Evolutionary conservation across 257 asterid species (phyloP).

Genomic region (Lithospermum erythrorhizon): DNA sequence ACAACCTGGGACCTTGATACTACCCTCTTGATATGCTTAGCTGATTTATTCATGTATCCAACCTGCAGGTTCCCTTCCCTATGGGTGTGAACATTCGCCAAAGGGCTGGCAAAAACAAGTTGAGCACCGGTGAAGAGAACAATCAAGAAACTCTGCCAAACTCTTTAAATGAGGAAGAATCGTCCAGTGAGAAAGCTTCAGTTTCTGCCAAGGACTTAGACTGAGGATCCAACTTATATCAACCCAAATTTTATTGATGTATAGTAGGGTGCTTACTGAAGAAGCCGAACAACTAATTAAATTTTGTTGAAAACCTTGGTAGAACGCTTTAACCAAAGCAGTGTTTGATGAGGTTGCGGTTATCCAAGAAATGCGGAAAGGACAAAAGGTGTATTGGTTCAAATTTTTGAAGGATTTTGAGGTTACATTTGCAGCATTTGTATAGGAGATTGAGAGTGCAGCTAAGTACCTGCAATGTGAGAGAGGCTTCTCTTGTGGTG

Average conservation of each 20-base stretch:
- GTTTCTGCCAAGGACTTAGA: constrained; percentile 62
- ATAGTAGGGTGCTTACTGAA: constrained; percentile 37
- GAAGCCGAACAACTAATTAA: constrained; percentile 4
- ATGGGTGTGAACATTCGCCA: constrained; percentile 84
- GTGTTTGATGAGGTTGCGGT: background rate
- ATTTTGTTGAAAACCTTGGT: background rate
- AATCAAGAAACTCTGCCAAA: constrained; percentile 37
- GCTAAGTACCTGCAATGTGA: too few species aligned
- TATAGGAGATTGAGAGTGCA: too few species aligned
- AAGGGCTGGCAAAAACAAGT: constrained; percentile 52
- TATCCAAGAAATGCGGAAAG: background rate
- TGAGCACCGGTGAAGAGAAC: constrained; percentile 55
- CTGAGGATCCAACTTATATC: constrained; percentile 31
- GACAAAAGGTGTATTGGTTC: background rate
- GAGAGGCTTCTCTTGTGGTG: background rate
- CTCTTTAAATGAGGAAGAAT: constrained; percentile 40
- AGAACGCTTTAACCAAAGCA: background rate
- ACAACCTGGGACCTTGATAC: background rate
- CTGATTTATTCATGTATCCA: background rate
- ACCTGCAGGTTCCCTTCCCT: constrained; percentile 90
- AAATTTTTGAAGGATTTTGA: background rate
- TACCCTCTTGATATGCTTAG: background rate
- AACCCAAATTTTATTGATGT: constrained; percentile 55
- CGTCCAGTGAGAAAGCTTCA: constrained; percentile 45
- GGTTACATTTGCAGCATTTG: background rate